Evolutionary conservation across 1,284 basidiomycete species (phyloP).

Genomic region (Trametes polyzona): DNA sequence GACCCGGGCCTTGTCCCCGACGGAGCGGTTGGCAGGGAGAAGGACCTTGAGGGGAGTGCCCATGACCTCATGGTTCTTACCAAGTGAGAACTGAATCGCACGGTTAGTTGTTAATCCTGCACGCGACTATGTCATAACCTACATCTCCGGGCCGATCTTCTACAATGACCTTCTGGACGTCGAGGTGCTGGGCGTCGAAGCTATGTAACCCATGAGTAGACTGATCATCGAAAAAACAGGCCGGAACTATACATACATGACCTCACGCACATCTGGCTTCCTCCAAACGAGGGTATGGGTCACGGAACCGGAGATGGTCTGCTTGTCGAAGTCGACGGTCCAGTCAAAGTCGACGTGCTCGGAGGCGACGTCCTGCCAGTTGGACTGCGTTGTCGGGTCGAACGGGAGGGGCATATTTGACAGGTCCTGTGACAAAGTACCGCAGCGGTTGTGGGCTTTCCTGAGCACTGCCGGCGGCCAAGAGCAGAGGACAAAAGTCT

Average conservation of each 20-base stretch:
- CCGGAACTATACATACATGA: conserved; percentile 56
- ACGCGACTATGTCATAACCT: conserved; percentile 24
- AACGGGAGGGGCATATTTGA: conserved; percentile 8
- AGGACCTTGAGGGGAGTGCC: conserved; percentile 67
- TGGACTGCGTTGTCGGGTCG: conserved; percentile 82
- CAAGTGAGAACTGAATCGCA: conserved; percentile 51
- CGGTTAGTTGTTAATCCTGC: not conserved
- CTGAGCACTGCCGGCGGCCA: not conserved
- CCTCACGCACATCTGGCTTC: conserved; percentile 62
- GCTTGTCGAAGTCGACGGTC: conserved; percentile 77
- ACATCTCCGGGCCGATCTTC: conserved; percentile 55
- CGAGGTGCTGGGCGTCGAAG: conserved; percentile 81
- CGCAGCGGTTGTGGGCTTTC: conserved; percentile 4
- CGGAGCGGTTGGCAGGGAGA: conserved; percentile 46
- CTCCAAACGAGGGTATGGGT: conserved; percentile 67
- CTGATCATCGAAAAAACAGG: too few species aligned
- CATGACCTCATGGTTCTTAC: conserved; percentile 66
- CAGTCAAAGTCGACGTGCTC: conserved; percentile 81
- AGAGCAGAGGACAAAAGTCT: not conserved
- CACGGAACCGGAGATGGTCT: conserved; percentile 75
- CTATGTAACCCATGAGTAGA: too few species aligned
- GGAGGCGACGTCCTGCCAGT: conserved; percentile 73
- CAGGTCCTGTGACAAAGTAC: not conserved
- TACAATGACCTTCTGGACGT: conserved; percentile 63
- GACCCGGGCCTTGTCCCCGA: conserved; percentile 56